phyloP scores from a whole-genome alignment of 495 filamentous ascomycete genomes.

The Elasticomyces elasticus region DNA sequence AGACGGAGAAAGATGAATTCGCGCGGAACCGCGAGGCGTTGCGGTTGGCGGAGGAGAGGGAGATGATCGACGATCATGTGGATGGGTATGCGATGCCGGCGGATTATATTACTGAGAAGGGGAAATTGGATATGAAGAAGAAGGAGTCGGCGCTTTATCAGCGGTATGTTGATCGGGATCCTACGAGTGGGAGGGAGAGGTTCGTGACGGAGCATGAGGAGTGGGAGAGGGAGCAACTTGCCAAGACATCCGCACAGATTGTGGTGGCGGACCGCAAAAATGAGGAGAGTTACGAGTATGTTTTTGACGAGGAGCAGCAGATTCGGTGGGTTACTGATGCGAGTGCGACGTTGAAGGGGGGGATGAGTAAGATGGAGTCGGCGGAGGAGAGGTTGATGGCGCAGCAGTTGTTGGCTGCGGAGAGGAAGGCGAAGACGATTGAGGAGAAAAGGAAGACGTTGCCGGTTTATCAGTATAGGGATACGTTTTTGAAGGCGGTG shows the following conservation, averaged over 20 bases:
- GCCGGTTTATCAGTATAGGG: conserved; percentile 72
- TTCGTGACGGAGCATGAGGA: conserved; percentile 92
- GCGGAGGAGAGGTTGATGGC: conserved; percentile 70
- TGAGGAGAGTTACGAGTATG: conserved; percentile 84
- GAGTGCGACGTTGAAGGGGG: conserved; percentile 51
- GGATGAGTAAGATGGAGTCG: conserved; percentile 51
- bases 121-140: conserved; percentile 78
- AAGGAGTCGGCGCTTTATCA: conserved; percentile 87
- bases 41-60: conserved; percentile 75
- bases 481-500: conserved; percentile 32
- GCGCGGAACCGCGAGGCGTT: conserved; percentile 80
- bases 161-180: conserved; percentile 81
- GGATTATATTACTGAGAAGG: conserved; percentile 87
- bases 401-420: conserved; percentile 73
- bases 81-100: conserved; percentile 93
- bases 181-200: conserved; percentile 76
- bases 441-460: conserved; percentile 85
- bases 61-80: conserved; percentile 79
- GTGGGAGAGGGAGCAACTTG: conserved; percentile 86
- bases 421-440: conserved; percentile 73
- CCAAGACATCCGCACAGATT: conserved; percentile 84
- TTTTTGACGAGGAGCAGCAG: conserved; percentile 80
- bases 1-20: conserved; percentile 80
- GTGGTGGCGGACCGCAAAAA: conserved; percentile 62
- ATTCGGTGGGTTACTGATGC: conserved; percentile 79